A percentile compares a stretch with the other conserved stretches of the same genome.
phyloP scores from a whole-genome alignment of 2,329 filamentous ascomycete species.

The Tothia fuscella region DNA sequence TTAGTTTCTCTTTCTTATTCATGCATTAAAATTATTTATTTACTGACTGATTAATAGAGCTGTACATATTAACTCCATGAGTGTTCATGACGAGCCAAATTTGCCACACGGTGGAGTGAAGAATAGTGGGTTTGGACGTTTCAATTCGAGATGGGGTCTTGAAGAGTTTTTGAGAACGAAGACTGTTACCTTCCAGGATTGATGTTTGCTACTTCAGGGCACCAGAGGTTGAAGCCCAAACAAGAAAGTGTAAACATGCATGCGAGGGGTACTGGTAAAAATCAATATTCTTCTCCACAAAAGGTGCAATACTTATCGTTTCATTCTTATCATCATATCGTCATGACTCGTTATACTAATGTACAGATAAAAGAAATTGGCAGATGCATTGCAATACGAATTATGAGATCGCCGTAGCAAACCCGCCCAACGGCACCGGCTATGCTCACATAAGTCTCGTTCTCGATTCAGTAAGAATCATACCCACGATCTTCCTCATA shows the following conservation, averaged over 20 bases:
- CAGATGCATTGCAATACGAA: too few relatives aligned
- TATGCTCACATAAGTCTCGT: too few relatives aligned
- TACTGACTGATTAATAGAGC: conserved; percentile 19
- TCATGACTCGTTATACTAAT: too few relatives aligned
- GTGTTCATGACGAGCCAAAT: conserved; percentile 35
- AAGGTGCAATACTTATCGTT: neutral
- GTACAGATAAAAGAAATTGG: too few relatives aligned
- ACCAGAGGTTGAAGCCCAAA: too few relatives aligned
- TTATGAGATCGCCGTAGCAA: too few relatives aligned
- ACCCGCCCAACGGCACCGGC: too few relatives aligned
- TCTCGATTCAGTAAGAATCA: too few relatives aligned
- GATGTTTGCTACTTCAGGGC: too few relatives aligned
- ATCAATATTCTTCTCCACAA: neutral
- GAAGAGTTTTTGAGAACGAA: conserved; percentile 35
- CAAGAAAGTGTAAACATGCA: too few relatives aligned
- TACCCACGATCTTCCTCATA: too few relatives aligned
- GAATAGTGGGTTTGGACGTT: conserved; percentile 37
- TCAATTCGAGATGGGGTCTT: conserved; percentile 33
- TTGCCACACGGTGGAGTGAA: conserved; percentile 40
- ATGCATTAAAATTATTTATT: neutral
- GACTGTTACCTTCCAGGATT: conserved; percentile 27
- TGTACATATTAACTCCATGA: conserved; percentile 41
- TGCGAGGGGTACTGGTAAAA: too few relatives aligned
- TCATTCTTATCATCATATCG: neutral
- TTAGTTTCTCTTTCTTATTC: neutral